Base-by-base conservation (phyloP, 169 alveolate genomes). In the Plasmodium blacklocki region DNA sequence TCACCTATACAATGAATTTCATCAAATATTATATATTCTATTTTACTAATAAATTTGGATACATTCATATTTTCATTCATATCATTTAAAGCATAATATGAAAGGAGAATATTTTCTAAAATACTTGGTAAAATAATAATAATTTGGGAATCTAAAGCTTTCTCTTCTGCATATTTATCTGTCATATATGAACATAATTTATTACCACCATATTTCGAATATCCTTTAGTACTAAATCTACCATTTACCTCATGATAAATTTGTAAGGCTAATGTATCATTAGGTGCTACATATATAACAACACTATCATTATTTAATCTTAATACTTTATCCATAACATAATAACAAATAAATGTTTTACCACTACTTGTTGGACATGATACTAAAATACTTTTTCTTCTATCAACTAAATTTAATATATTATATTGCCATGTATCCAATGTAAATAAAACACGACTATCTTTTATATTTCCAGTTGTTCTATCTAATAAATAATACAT, bases 341-440 rank as follows among this genome's bases (percentile, higher is more conserved):
- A 96, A 92, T 95, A 97, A 72, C 99, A 96, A 73, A 97, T 96
- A 93, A 94, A 97, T 5, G 99, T 97, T 88, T 97, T 97, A 23
- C 99, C 99, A 56, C 97, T 95, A 14, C 98, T 96, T 2, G 99
- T 97, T 11, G 99, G 99, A 1, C 98, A 98, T 4, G 94, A 95
- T 23, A 88, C 98, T 91, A 93, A 89, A 29, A 92, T 96, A 80
- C 94, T 94, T 64, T 88, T 96, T 68, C 91, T 91, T 47, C 78
- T 85, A 78, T 96, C 98, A 26, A 97, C 97, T 14, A 94, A 89
- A 70, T 95, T 97, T 50, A 96, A 88, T 47, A 96, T 83, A 73
- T 94, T 80, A 86, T 91, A 93, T 93, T 97, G 99, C 99, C 99
- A 97, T 39, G 95, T 96, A 86, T 97, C 99, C 3, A 98, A 98